Base-by-base conservation (phyloP, 371 early-diverging fungal species). In the Zopfochytrium polystomum region DNA sequence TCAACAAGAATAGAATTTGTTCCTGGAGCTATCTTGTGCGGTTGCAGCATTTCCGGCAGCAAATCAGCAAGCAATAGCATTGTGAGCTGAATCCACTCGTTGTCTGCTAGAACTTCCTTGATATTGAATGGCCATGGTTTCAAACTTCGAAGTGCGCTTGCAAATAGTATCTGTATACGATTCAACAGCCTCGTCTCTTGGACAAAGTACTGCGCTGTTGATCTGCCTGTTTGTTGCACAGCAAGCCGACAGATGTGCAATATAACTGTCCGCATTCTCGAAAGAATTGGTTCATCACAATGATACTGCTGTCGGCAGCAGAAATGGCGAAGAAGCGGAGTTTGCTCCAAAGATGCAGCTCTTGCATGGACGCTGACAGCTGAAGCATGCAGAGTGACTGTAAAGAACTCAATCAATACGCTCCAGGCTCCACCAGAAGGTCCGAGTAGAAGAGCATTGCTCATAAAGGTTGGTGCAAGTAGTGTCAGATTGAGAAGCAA, bases 401-500 rank as follows among this genome's bases (percentile, higher is more conserved):
- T 52, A 18, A 65, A 38, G 43, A 47, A 56, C 1, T 34, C 42
- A 7, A 62, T n/a, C 23, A 67, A 33, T 1, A 44, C 32, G 13
- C 11, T 11, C 68, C 68, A 68, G 1, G 47, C 34, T n/a, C n/a
- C n/a, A n/a, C n/a, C n/a, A n/a, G n/a, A n/a, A n/a, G n/a, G 13
- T 48, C 31, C 27, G n/a, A n/a, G 18, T 44, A 44, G 22, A 35
- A 9, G 11, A 66, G 26, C 29, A 51, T 29, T 11, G 34, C 18
- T 35, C 23, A 72, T 15, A 20, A 42, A 26, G 7, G 43, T 44
- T 1, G 72, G 68, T 11, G 46, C 22, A 13, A 65, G 32, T 13
- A 63, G 34, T 27, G 31, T 20, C 42, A 72, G 57, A 45, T 67
- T 65, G 49, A 69, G 32, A 13, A 72, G 38, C 27, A 72, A 46